Percentiles rank a stretch among this genome's conserved stretches.
phyloP scores from a whole-genome alignment of 192 early-diverging fungal species.

The Coemansia sp. region DNA sequence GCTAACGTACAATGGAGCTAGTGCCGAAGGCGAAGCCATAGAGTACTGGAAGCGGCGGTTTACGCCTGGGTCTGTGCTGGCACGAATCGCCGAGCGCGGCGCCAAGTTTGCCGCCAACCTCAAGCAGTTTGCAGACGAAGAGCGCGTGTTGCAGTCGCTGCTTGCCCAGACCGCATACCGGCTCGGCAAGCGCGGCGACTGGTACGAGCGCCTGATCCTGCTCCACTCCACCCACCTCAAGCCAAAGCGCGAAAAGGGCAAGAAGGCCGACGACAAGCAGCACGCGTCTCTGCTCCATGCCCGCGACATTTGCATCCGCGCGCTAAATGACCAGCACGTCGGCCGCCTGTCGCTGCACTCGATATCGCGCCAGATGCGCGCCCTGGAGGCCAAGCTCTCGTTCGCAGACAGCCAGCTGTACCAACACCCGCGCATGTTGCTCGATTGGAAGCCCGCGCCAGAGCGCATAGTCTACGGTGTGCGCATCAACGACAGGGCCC shows the following conservation, averaged over 20 bases:
- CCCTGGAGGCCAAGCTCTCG: constrained; percentile 33
- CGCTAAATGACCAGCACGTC: constrained; percentile 57
- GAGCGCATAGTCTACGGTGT: constrained; percentile 49
- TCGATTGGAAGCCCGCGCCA: constrained; percentile 50
- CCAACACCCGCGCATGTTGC: constrained; percentile 21
- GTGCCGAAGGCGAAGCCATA: constrained; percentile 4
- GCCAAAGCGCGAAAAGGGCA: constrained; percentile 24
- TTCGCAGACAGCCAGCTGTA: constrained; percentile 4
- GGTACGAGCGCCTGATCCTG: constrained; percentile 66
- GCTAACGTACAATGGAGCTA: neutral
- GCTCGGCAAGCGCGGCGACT: constrained; percentile 57
- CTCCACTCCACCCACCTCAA: constrained; percentile 57
- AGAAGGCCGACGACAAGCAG: constrained; percentile 21
- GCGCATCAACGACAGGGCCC: constrained; percentile 17
- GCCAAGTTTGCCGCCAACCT: constrained; percentile 54
- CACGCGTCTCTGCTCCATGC: constrained; percentile 11
- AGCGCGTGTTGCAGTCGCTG: constrained; percentile 54
- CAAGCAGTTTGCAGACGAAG: constrained; percentile 57
- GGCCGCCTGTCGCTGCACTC: constrained; percentile 46
- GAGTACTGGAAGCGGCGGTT: constrained; percentile 51
- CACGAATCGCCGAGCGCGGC: constrained; percentile 58
- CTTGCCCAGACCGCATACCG: constrained; percentile 58
- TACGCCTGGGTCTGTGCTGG: constrained; percentile 58
- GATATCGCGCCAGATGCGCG: constrained; percentile 36
- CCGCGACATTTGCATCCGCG: constrained; percentile 54